Evolutionary conservation across 306 rosid genomes (phyloP).

Genomic region (Crataegus laevigata): DNA sequence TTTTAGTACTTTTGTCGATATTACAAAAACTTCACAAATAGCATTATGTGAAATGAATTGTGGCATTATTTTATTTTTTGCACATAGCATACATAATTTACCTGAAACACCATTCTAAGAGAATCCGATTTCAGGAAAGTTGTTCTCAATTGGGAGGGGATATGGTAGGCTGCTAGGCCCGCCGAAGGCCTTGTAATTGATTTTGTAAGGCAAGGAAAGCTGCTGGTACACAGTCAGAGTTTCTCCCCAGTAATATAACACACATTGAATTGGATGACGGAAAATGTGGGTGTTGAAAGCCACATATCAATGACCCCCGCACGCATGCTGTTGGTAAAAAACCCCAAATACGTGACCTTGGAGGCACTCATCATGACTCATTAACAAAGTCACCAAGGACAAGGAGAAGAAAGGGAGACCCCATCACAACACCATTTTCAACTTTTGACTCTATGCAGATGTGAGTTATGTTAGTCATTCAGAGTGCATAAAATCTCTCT

Average conservation of each 20-base stretch:
- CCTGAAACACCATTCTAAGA: too few relatives aligned
- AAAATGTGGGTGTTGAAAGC: background rate
- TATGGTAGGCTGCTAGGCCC: background rate
- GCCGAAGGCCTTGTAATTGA: background rate
- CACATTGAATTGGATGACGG: background rate
- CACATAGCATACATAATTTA: too few relatives aligned
- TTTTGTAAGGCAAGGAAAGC: background rate
- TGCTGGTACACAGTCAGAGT: background rate
- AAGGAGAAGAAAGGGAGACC: background rate
- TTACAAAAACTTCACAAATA: too few relatives aligned
- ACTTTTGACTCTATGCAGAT: background rate
- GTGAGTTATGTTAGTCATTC: too few relatives aligned
- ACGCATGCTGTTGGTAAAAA: too few relatives aligned
- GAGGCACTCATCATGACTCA: slow-evolving; percentile 5
- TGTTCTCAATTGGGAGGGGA: background rate
- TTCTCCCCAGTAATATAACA: background rate
- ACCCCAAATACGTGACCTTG: background rate
- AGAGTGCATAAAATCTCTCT: too few relatives aligned
- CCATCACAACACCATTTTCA: background rate
- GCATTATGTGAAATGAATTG: too few relatives aligned
- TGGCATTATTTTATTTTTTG: too few relatives aligned
- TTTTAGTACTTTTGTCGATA: background rate
- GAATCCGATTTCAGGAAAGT: background rate
- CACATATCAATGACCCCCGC: background rate
- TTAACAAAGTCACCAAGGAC: background rate